Evolutionary conservation across 345 rosid species (phyloP).

Genomic region (Geranium rotundifolium): DNA sequence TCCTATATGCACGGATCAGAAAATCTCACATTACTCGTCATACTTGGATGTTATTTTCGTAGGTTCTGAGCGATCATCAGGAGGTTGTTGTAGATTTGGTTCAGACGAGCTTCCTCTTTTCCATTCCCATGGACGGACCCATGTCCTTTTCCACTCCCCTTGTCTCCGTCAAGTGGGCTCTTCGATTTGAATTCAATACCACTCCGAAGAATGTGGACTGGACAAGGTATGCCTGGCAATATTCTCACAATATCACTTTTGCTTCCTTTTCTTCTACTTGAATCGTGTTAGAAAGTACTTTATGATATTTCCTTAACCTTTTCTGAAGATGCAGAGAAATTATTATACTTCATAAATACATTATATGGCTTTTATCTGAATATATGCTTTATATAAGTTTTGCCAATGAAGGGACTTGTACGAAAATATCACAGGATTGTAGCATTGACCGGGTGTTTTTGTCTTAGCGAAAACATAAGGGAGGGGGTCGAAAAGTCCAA

Average conservation of each 20-base stretch:
- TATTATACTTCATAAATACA: no score
- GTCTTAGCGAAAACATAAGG: not conserved
- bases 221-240: constrained; percentile 41
- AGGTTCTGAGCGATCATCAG: constrained; percentile 94
- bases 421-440: no score
- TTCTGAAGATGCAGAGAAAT: no score
- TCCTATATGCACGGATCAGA: not conserved
- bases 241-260: no score
- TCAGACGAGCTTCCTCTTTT: constrained; percentile 91
- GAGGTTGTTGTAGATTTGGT: constrained; percentile 89
- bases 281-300: no score
- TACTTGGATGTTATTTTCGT: constrained; percentile 11
- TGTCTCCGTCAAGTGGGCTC: constrained; percentile 80
- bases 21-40: not conserved
- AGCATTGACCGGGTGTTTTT: no score
- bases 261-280: no score
- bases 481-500: not conserved
- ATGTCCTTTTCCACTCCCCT: constrained; percentile 83
- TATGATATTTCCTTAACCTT: no score
- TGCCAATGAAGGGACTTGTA: no score
- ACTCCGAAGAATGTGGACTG: constrained; percentile 73
- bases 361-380: no score
- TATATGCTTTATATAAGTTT: no score
- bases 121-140: constrained; percentile 92
- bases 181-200: constrained; percentile 81